These are phyloP conservation scores for Mrakia gelida DNA, from an alignment of 768 basidiomycete species.

Conservation along the genomic window DNA sequence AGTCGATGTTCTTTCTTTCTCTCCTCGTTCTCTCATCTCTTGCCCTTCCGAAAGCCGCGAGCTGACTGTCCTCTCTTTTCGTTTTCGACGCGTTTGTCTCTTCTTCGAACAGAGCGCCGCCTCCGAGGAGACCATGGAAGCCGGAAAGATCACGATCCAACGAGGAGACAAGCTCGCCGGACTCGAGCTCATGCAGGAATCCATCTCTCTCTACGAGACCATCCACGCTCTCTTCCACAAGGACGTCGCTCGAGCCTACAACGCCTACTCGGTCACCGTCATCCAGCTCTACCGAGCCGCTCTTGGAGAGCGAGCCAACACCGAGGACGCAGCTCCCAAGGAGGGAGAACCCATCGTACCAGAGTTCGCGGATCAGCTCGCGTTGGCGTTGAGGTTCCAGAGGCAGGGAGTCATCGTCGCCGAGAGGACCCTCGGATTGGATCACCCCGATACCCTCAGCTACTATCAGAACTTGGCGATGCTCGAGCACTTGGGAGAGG, in stretches of 20 bases:
- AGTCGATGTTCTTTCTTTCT: constrained; percentile 15
- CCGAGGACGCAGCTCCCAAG: constrained; percentile 38
- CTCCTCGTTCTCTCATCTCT: not conserved
- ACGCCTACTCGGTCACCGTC: constrained; percentile 46
- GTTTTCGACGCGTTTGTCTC: constrained; percentile 16
- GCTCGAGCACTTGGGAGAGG: constrained; percentile 47
- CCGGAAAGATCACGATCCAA: constrained; percentile 44
- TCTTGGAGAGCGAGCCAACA: constrained; percentile 39
- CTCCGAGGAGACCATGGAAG: constrained; percentile 47
- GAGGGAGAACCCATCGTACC: constrained; percentile 38
- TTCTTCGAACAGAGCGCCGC: constrained; percentile 39
- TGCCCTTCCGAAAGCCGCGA: no score
- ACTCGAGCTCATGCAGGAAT: constrained; percentile 48
- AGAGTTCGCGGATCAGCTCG: constrained; percentile 40
- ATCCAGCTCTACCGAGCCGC: constrained; percentile 43
- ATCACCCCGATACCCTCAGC: constrained; percentile 45
- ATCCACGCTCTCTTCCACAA: constrained; percentile 49
- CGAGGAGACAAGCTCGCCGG: constrained; percentile 46
- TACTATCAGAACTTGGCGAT: constrained; percentile 49
- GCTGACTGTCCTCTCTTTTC: not conserved
- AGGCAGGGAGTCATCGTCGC: constrained; percentile 48
- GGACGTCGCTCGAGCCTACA: constrained; percentile 47
- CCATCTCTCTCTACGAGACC: constrained; percentile 47
- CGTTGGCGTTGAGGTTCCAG: constrained; percentile 45
- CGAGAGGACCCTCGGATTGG: constrained; percentile 47